Percentiles rank a stretch among this genome's conserved stretches.
Evolutionary conservation across 768 basidiomycete genomes (phyloP).

Genomic region (Stropharia rugosoannulata): DNA sequence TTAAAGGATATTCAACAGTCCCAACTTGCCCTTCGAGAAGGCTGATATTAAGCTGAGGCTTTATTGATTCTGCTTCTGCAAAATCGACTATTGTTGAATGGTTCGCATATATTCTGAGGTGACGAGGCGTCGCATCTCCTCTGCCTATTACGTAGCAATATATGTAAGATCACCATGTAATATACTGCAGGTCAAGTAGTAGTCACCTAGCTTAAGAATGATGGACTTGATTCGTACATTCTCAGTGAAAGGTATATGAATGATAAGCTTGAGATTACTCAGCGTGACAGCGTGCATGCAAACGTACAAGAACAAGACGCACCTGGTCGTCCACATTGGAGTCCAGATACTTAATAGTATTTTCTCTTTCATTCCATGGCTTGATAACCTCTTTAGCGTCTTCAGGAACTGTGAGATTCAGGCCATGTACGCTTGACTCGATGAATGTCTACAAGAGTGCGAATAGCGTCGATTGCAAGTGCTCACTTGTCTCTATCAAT

Average conservation of each 20-base stretch:
- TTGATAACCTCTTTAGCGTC: conserved; percentile 77
- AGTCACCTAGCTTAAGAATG: conserved; percentile 72
- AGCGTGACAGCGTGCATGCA: conserved; percentile 1
- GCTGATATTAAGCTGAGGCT: conserved; percentile 69
- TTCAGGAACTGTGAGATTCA: conserved; percentile 81
- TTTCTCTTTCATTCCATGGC: conserved; percentile 78
- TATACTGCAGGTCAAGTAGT: not conserved
- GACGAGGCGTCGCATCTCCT: conserved; percentile 74
- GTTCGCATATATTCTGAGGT: conserved; percentile 75
- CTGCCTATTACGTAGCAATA: conserved; percentile 44
- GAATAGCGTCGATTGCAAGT: conserved; percentile 2
- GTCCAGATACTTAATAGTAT: conserved; percentile 62
- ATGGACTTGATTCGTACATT: conserved; percentile 76
- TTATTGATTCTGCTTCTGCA: conserved; percentile 62
- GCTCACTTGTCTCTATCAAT: conserved; percentile 72
- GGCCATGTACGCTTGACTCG: conserved; percentile 68
- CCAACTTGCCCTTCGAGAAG: conserved; percentile 69
- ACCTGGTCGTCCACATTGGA: conserved; percentile 89
- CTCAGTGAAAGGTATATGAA: conserved; percentile 80
- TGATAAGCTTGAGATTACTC: conserved; percentile 54
- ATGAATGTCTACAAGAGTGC: conserved; percentile 24
- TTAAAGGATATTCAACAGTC: conserved; percentile 76
- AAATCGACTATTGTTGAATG: conserved; percentile 77
- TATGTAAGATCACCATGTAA: not conserved
- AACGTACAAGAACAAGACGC: conserved; percentile 9